Percentiles rank a stretch among this genome's conserved stretches.
These are phyloP conservation scores for Monilinia vaccinii-corymbosi DNA, from an alignment of 2,329 filamentous ascomycete species.

Conservation along the genomic window DNA sequence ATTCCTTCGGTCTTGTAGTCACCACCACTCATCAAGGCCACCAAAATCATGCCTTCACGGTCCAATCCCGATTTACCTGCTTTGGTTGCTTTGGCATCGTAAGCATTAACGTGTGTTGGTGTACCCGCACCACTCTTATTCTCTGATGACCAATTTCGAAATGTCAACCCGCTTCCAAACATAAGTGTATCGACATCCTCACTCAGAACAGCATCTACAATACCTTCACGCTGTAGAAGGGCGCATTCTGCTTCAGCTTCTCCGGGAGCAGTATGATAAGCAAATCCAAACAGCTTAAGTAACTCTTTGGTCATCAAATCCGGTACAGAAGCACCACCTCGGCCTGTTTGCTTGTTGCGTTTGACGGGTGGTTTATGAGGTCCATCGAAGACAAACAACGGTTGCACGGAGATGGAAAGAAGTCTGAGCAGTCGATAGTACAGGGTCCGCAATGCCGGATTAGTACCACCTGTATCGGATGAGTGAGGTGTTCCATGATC, in stretches of 20 bases:
- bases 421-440: constrained; percentile 84
- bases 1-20: constrained; percentile 89
- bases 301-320: constrained; percentile 74
- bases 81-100: constrained; percentile 53
- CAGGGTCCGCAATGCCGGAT: constrained; percentile 81
- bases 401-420: constrained; percentile 67
- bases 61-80: constrained; percentile 51
- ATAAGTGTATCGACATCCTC: constrained; percentile 97
- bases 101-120: constrained; percentile 80
- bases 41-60: constrained; percentile 82
- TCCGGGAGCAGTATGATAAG: constrained; percentile 77
- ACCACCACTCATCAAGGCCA: constrained; percentile 90
- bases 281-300: constrained; percentile 76
- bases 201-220: constrained; percentile 89
- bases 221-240: constrained; percentile 65
- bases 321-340: constrained; percentile 55
- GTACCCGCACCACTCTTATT: constrained; percentile 50
- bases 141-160: constrained; percentile 79
- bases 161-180: constrained; percentile 77
- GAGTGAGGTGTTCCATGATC: neutral
- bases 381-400: constrained; percentile 86
- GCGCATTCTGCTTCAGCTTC: constrained; percentile 97
- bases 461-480: constrained; percentile 57
- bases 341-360: constrained; percentile 65
- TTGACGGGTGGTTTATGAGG: constrained; percentile 81